Percentiles rank a stretch among this genome's conserved stretches.
Conservation (phyloP, 2,329 filamentous ascomycete species). For the Pseudogymnoascus sp. region DNA sequence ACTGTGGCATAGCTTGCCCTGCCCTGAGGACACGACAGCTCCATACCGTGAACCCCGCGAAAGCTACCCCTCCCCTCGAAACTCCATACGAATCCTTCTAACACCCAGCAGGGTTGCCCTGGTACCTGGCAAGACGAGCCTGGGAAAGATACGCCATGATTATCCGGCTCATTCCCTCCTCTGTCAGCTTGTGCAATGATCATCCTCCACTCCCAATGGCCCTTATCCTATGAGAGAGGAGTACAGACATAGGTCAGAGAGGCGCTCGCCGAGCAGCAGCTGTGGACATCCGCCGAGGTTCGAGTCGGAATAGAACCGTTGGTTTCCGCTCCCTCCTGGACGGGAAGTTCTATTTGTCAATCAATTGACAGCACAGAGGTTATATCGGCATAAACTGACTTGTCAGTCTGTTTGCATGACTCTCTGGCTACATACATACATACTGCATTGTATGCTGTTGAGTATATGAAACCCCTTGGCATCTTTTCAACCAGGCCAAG, state of each 20-base stretch:
- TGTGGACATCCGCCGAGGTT: neutral
- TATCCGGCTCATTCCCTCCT: neutral
- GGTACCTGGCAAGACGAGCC: neutral
- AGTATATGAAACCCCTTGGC: neutral
- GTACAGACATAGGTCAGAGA: neutral
- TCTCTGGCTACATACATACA: neutral
- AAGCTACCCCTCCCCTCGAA: neutral
- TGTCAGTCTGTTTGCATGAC: neutral
- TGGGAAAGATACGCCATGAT: neutral
- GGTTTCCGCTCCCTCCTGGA: neutral
- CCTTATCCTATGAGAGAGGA: neutral
- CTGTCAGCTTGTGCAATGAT: neutral
- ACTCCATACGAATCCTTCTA: neutral
- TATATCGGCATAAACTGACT: neutral
- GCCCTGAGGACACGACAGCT: no score
- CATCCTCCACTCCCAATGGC: neutral
- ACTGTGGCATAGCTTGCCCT: neutral
- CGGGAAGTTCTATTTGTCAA: neutral
- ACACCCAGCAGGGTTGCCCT: neutral
- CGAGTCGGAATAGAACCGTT: neutral
- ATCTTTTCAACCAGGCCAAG: neutral
- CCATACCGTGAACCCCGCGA: neutral
- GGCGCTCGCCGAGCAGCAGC: neutral
- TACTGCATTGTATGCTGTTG: neutral
- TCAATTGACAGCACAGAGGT: neutral